phyloP scores from a whole-genome alignment of 2,329 filamentous ascomycete genomes.

The Fusarium sp. region DNA sequence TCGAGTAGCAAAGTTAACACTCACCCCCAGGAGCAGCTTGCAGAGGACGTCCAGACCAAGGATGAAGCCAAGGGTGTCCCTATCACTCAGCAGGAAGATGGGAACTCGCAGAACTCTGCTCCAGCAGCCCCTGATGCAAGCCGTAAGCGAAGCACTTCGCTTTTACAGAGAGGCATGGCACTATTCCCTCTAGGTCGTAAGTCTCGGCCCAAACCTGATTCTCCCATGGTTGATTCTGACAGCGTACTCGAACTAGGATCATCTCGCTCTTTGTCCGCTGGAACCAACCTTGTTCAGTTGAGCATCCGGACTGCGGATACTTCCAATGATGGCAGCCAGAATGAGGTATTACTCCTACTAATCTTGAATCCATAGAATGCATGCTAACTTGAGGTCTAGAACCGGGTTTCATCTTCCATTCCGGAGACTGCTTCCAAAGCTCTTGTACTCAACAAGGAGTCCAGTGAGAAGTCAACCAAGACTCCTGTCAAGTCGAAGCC shows the following conservation, averaged over 20 bases:
- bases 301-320: background rate
- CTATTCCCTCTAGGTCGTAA: conserved; percentile 14
- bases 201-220: background rate
- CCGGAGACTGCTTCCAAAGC: background rate
- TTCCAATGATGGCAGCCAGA: background rate
- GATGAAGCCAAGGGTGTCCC: background rate
- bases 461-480: background rate
- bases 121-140: background rate
- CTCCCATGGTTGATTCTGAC: background rate
- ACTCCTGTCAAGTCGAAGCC: background rate
- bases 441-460: background rate
- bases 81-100: conserved; percentile 2
- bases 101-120: conserved; percentile 6
- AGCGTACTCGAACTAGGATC: background rate
- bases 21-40: background rate
- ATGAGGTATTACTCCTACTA: conserved; percentile 1
- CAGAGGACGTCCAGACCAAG: background rate
- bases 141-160: background rate
- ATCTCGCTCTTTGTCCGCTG: conserved; percentile 23
- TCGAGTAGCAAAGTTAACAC: background rate
- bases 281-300: background rate
- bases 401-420: background rate
- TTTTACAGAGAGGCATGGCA: background rate
- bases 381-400: conserved; percentile 1
- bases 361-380: no score